Evolutionary conservation across 2,329 filamentous ascomycete species (phyloP).

Genomic region (Gyromitra esculenta): DNA sequence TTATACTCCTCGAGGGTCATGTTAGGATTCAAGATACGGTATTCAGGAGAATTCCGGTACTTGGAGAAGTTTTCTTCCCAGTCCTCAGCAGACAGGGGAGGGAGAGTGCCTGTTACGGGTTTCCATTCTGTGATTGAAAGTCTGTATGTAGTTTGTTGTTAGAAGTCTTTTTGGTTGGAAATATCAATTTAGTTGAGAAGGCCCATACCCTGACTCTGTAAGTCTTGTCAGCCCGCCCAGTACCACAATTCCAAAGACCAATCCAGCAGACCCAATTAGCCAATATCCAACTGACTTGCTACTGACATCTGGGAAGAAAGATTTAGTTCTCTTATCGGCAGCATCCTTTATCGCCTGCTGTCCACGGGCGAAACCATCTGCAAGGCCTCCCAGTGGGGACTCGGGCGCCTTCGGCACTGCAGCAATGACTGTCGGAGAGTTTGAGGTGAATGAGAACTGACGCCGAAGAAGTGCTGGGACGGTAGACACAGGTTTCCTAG

Average conservation of each 20-base stretch:
- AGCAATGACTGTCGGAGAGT: background rate
- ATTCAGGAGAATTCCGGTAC: conserved; percentile 92
- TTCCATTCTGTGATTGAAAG: conserved; percentile 99
- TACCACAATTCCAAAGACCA: conserved; percentile 96
- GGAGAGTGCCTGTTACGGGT: conserved; percentile 90
- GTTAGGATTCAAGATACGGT: conserved; percentile 86
- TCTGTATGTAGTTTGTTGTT: conserved; percentile 63
- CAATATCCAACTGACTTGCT: conserved; percentile 86
- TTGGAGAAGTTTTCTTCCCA: conserved; percentile 95
- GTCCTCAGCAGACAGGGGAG: conserved; percentile 78
- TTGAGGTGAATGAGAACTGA: conserved; percentile 42
- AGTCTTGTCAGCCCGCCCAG: conserved; percentile 92
- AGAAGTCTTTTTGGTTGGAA: background rate
- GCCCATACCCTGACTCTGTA: conserved; percentile 86
- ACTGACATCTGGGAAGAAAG: conserved; percentile 69
- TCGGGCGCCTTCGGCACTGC: conserved; percentile 18
- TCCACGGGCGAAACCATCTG: conserved; percentile 41
- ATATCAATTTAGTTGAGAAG: background rate
- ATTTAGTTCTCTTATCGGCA: conserved; percentile 13
- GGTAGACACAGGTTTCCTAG: background rate
- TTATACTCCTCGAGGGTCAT: conserved; percentile 97
- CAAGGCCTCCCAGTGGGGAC: conserved; percentile 49
- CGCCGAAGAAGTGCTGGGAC: background rate
- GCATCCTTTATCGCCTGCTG: conserved; percentile 33
- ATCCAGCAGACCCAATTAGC: conserved; percentile 88